Base-by-base conservation (phyloP, 257 asterid genomes). In the Nemophila menziesii region DNA sequence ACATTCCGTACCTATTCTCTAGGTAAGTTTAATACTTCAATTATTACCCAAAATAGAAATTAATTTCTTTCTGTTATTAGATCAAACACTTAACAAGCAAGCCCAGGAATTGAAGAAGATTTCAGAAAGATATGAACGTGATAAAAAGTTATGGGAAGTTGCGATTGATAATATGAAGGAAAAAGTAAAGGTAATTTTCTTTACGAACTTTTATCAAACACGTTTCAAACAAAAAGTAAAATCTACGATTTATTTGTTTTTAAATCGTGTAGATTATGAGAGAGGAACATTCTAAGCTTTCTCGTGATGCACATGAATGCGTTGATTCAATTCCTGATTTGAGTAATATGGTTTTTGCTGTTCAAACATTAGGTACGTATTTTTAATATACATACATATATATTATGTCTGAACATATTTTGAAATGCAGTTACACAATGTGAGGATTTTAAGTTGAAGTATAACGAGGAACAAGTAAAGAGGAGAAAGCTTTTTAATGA, bases 281-380 rank as follows among this genome's bases (percentile, higher is more conserved):
- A 60, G 67, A 64, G 55, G 94, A 85, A 58, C 89, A 90, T 49
- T 51, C 73, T 22, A 72, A 61, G 72, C 96, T 90, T 51, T 85
- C 93, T 48, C 81, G 57, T 2, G 92, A 79, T 60, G 96, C 99
- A 14, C 96, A 90, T 55, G 89, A 85, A 33, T 90, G 99, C 50
- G 77, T 54, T 11, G 85, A 68, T 52, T 69, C 92, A 51, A 85
- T 90, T 50, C 99, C 99, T 5, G 89, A 85, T 64, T 52, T 85
- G 81, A 81, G 54, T 66, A 63, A 81, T 61, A 90, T 90, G 99
- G 80, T 81, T 20, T 70, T 59, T 17, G 96, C 99, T 22, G 94
- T 90, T 54, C 95, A 90, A 67, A 49, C 94, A 53, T 77, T 90
- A 33, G 96, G 99, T 85, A 76, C 60, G 83, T 46, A 58, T 49